Evolutionary conservation across 1,139 yeast genomes (phyloP).

Genomic region (Debaryomyces subglobosus): DNA sequence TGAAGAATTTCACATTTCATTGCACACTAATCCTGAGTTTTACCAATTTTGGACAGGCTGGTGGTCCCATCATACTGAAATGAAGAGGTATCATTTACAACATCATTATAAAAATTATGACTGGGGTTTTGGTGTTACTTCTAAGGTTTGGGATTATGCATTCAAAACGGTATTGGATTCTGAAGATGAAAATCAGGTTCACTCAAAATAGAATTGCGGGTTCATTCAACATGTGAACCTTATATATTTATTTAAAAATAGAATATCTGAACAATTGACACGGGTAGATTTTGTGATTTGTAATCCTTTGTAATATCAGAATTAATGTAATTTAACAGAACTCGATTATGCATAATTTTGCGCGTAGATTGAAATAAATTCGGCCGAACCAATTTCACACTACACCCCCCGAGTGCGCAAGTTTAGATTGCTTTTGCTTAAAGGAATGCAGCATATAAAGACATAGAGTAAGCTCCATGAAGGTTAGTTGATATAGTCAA

Average conservation of each 20-base stretch:
- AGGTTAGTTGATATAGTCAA: neutral
- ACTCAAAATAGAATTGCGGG: neutral
- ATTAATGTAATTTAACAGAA: no score
- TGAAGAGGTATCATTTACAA: neutral
- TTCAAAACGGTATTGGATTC: neutral
- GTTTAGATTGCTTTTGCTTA: no score
- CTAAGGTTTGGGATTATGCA: neutral
- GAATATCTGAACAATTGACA: no score
- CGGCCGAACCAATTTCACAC: neutral
- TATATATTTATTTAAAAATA: no score
- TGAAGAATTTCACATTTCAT: neutral
- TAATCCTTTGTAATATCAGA: no score
- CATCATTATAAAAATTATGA: neutral
- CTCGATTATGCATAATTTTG: no score
- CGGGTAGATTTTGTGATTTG: no score
- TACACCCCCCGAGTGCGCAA: neutral
- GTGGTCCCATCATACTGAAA: conserved; percentile 2
- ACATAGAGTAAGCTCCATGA: neutral
- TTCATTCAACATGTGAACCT: no score
- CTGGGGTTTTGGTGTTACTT: neutral
- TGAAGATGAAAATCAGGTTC: neutral
- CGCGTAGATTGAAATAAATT: neutral
- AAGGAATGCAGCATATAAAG: neutral
- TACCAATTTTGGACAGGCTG: neutral
- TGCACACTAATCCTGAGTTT: neutral